Evolutionary conservation across 2,329 filamentous ascomycete species (phyloP).

Genomic region (Alternaria postmessia): DNA sequence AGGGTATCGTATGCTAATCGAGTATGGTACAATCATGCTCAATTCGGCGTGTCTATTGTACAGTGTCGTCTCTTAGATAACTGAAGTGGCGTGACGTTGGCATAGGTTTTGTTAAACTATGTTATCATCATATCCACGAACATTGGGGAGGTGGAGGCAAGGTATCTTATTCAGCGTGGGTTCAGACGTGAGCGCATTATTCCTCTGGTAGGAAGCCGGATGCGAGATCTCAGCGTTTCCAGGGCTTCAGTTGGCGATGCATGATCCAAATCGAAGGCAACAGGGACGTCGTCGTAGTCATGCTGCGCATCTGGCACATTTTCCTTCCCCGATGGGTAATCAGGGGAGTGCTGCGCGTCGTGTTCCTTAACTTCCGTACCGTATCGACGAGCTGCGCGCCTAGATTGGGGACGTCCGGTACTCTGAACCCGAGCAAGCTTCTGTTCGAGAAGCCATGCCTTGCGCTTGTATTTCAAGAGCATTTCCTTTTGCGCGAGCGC

Average conservation of each 20-base stretch:
- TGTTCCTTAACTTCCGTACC: not conserved
- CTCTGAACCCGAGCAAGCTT: conserved; percentile 10
- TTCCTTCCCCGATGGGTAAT: not conserved
- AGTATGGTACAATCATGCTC: not conserved
- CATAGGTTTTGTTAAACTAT: not conserved
- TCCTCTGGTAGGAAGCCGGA: conserved; percentile 12
- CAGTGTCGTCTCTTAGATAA: not conserved
- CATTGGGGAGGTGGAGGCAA: not conserved
- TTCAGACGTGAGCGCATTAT: conserved; percentile 3
- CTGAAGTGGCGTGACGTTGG: not conserved
- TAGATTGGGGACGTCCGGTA: not conserved
- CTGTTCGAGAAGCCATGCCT: conserved; percentile 13
- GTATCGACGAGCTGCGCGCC: not conserved
- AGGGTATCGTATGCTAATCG: not conserved
- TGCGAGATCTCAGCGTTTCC: conserved; percentile 12
- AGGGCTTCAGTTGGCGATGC: conserved; percentile 15
- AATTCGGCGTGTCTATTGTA: not conserved
- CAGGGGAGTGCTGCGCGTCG: not conserved
- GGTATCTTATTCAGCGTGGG: not conserved
- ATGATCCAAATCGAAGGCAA: conserved; percentile 8
- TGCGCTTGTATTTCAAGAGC: conserved; percentile 19
- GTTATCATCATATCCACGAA: not conserved
- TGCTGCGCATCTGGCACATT: not conserved
- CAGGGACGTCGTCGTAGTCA: not conserved
- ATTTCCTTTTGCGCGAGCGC: conserved; percentile 18